Evolutionary conservation across 2,329 filamentous ascomycete species (phyloP).

Genomic region (Coniochaeta sp.): DNA sequence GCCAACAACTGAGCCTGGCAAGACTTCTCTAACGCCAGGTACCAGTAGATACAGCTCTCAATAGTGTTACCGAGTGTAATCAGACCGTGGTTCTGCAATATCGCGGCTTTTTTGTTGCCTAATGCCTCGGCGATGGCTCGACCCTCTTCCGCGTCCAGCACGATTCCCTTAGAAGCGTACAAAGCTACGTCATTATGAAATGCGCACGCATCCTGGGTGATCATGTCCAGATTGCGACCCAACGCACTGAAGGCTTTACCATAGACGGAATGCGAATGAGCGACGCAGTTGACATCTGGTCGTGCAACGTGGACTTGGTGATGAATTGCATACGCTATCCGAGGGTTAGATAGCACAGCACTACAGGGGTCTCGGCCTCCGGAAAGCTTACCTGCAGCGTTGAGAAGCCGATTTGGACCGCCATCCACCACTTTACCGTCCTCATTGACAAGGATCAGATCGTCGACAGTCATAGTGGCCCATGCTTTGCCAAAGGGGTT

Average conservation of each 20-base stretch:
- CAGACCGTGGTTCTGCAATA: conserved; percentile 48
- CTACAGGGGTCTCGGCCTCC: too few relatives aligned
- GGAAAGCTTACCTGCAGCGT: conserved; percentile 10
- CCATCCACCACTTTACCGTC: conserved; percentile 56
- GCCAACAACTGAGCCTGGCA: conserved; percentile 43
- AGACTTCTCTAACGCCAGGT: conserved; percentile 40
- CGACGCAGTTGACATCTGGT: conserved; percentile 45
- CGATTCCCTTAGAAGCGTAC: conserved; percentile 37
- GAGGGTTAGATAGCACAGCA: conserved; percentile 7
- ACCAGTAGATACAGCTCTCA: conserved; percentile 47
- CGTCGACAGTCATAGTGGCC: conserved; percentile 18
- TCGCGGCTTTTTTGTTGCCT: conserved; percentile 40
- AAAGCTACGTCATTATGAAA: conserved; percentile 45
- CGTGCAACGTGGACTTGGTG: conserved; percentile 44
- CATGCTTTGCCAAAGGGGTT: conserved; percentile 59
- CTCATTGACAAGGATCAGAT: conserved; percentile 60
- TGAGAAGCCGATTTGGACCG: conserved; percentile 31
- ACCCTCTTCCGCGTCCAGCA: conserved; percentile 44
- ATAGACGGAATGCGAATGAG: conserved; percentile 47
- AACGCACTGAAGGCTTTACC: conserved; percentile 52
- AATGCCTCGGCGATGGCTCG: conserved; percentile 37
- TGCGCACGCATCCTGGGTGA: conserved; percentile 54
- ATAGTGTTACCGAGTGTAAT: conserved; percentile 41
- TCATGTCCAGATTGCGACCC: conserved; percentile 55
- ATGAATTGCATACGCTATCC: conserved; percentile 18